A percentile compares a stretch with the other conserved stretches of the same genome.
These are phyloP conservation scores for Immersiella caudata DNA, from an alignment of 495 filamentous ascomycete genomes.

Conservation along the genomic window DNA sequence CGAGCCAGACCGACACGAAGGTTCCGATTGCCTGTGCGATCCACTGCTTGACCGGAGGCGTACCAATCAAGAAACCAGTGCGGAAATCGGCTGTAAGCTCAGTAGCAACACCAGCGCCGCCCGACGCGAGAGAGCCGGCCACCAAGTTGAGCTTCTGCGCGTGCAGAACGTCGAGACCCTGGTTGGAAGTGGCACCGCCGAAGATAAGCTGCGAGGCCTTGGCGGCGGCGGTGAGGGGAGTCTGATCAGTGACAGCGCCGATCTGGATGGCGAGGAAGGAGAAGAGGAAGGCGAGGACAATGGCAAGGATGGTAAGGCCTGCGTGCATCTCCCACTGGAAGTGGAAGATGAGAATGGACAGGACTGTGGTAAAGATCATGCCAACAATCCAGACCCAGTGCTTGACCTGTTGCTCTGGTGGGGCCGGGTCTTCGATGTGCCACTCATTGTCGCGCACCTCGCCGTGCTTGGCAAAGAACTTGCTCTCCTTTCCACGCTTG, in stretches of 20 bases:
- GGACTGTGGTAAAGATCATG: constrained; percentile 54
- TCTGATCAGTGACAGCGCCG: constrained; percentile 63
- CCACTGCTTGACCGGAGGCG: constrained; percentile 65
- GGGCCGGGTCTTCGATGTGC: constrained; percentile 54
- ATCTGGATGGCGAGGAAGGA: constrained; percentile 70
- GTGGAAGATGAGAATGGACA: constrained; percentile 60
- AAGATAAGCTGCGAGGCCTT: constrained; percentile 72
- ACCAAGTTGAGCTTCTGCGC: constrained; percentile 65
- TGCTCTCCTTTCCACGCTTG: constrained; percentile 47
- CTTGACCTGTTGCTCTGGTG: constrained; percentile 58
- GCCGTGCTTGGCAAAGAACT: constrained; percentile 52
- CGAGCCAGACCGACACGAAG: constrained; percentile 63
- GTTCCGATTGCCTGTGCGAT: constrained; percentile 63
- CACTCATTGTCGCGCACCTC: constrained; percentile 32
- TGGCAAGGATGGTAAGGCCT: constrained; percentile 62
- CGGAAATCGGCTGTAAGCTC: constrained; percentile 63
- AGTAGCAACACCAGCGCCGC: constrained; percentile 59
- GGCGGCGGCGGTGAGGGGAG: constrained; percentile 64
- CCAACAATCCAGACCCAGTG: constrained; percentile 64
- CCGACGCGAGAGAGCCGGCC: constrained; percentile 62
- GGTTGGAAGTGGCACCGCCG: constrained; percentile 59
- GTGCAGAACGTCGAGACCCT: constrained; percentile 46
- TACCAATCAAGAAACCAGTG: constrained; percentile 64
- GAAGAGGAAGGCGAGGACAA: constrained; percentile 67
- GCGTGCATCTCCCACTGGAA: constrained; percentile 64